Conservation (phyloP, 768 basidiomycete genomes). For the Termitomyces sp. region DNA sequence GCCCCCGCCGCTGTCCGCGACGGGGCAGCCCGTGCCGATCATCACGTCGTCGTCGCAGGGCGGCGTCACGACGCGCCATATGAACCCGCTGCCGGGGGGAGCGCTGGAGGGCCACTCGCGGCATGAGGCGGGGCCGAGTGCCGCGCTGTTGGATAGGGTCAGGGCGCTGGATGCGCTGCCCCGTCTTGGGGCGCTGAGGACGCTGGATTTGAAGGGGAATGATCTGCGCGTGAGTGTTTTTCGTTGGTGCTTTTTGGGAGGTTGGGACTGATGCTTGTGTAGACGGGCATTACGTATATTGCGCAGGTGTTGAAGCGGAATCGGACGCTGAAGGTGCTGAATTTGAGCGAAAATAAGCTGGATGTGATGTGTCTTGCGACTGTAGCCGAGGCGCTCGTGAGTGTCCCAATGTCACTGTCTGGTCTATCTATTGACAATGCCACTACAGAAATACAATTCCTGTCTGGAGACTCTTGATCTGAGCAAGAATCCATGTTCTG, state of each 20-base stretch:
- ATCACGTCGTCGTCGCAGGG: slow-evolving; percentile 62
- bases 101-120: slow-evolving; percentile 18
- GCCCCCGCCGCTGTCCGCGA: slow-evolving; percentile 31
- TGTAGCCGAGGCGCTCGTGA: slow-evolving; percentile 85
- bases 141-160: slow-evolving; percentile 82
- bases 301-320: slow-evolving; percentile 96
- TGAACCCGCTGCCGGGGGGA: slow-evolving; percentile 17
- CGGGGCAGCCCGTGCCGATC: slow-evolving; percentile 49
- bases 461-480: slow-evolving; percentile 92
- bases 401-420: slow-evolving; percentile 18
- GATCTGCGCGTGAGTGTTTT: slow-evolving; percentile 71
- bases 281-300: slow-evolving; percentile 81
- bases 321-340: slow-evolving; percentile 89
- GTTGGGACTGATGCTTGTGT: slow-evolving; percentile 1
- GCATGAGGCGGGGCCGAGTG: slow-evolving; percentile 52
- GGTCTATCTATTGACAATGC: background rate
- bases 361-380: slow-evolving; percentile 74
- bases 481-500: slow-evolving; percentile 90
- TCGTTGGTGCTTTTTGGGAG: background rate
- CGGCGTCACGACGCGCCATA: slow-evolving; percentile 44
- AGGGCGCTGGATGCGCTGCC: slow-evolving; percentile 86
- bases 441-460: slow-evolving; percentile 84
- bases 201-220: slow-evolving; percentile 88
- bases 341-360: slow-evolving; percentile 91
- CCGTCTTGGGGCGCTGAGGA: slow-evolving; percentile 77